These are phyloP conservation scores for Diaporthe australafricana DNA, from an alignment of 2,329 filamentous ascomycete species.

Conservation along the genomic window DNA sequence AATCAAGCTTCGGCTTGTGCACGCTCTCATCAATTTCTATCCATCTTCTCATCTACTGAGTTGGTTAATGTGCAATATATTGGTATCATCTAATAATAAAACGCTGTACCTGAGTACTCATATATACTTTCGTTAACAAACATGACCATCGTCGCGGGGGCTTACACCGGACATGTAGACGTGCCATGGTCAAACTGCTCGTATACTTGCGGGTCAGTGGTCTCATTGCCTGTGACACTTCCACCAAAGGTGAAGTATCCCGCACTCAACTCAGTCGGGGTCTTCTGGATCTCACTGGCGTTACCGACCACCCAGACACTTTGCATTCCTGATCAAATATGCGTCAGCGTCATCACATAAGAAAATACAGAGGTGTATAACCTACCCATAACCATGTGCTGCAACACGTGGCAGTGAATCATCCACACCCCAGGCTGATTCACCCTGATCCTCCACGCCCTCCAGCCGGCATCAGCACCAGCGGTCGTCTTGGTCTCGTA, in stretches of 20 bases:
- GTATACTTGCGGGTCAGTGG: slow-evolving; percentile 12
- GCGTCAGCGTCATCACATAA: slow-evolving; percentile 37
- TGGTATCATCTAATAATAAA: slow-evolving; percentile 23
- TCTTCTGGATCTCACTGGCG: slow-evolving; percentile 49
- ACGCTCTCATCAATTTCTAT: too few species aligned
- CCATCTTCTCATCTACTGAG: too few species aligned
- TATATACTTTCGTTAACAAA: not conserved
- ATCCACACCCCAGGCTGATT: slow-evolving; percentile 69
- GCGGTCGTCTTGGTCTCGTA: slow-evolving; percentile 57
- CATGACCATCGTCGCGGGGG: not conserved
- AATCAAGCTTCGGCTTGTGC: too few species aligned
- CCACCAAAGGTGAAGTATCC: slow-evolving; percentile 59
- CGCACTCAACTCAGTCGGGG: slow-evolving; percentile 49
- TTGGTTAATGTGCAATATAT: not conserved
- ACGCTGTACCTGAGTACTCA: not conserved
- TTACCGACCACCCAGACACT: slow-evolving; percentile 55
- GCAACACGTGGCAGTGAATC: slow-evolving; percentile 70
- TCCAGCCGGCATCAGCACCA: slow-evolving; percentile 64
- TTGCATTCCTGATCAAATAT: slow-evolving; percentile 51
- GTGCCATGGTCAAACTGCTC: slow-evolving; percentile 22
- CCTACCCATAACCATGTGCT: slow-evolving; percentile 69
- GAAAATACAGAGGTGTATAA: slow-evolving; percentile 39
- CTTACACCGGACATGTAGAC: not conserved
- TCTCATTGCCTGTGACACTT: slow-evolving; percentile 55
- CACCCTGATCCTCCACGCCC: slow-evolving; percentile 67